Percentiles rank a stretch among this genome's conserved stretches.
Evolutionary conservation across 345 rosid species (phyloP).

Genomic region (Excoecaria agallocha): DNA sequence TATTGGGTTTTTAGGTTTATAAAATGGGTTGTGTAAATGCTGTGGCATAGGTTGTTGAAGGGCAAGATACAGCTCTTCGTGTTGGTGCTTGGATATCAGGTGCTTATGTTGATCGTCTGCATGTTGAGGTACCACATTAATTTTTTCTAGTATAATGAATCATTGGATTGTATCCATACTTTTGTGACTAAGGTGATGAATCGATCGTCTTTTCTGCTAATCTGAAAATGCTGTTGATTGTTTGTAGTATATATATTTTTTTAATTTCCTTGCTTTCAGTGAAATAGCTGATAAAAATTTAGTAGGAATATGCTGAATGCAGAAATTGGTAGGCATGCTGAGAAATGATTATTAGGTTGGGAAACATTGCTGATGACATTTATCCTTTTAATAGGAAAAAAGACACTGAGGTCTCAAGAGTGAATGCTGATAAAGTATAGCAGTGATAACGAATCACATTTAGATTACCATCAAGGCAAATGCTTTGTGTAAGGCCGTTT

Average conservation of each 20-base stretch:
- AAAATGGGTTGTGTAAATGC: not conserved
- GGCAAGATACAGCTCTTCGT: conserved; percentile 70
- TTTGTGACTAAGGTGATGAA: no score
- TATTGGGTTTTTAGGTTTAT: not conserved
- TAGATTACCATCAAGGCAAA: no score
- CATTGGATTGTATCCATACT: no score
- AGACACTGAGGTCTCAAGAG: no score
- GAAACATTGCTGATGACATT: not conserved
- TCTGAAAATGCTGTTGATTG: not conserved
- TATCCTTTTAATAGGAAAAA: no score
- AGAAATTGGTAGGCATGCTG: not conserved
- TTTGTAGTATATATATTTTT: not conserved
- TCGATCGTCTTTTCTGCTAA: no score
- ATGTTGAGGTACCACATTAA: conserved; percentile 62
- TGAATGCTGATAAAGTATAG: not conserved
- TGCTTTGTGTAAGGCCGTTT: not conserved
- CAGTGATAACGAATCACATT: not conserved
- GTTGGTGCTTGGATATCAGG: conserved; percentile 91
- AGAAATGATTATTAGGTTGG: not conserved
- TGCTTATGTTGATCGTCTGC: conserved; percentile 81
- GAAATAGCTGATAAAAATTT: not conserved
- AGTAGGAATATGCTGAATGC: not conserved
- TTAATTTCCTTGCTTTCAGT: not conserved
- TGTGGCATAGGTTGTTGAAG: conserved; percentile 82
- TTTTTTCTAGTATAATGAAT: no score